Evolutionary conservation across 2,329 filamentous ascomycete species (phyloP), one percentile per base, ranked within the genome.

Genomic region (Paracoccidioides lutzii): DNA sequence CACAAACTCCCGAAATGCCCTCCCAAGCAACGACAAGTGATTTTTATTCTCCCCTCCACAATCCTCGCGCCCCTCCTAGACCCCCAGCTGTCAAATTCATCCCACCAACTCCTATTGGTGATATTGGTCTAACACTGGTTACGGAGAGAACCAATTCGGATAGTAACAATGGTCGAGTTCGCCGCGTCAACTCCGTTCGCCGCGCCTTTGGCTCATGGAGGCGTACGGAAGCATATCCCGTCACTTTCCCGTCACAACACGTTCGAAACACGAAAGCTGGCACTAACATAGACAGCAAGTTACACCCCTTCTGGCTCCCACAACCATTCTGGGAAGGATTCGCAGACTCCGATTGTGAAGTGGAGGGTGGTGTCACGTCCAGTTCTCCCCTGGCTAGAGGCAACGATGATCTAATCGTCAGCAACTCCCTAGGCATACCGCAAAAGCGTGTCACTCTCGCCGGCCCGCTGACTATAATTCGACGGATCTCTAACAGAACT

Each of bases 241-340:
- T 50, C n/a, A 38, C 50, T 8, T 42, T 44, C 9, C 38, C 33
- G 69, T 72, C 32, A 67, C 70, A 55, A 67, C 67, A 41, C 22
- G 70, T 72, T 8, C 70, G 66, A 58, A 75, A 75, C 55, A 66
- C 69, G 55, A 73, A 71, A 61, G 67, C 71, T 2, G 72, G 70
- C 40, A 68, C 72, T 52, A 69, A 74, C 28, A 68, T 73, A 49
- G 74, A 80, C 54, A 72, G 72, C 45, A 74, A 73, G 43, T 66
- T 82, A 5, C 77, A 82, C 60, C 80, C 81, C 1, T 81, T 83
- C 64, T 84, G 82, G 82, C 75, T 78, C 28, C 81, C 81, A 1
- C 76, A 77, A 41, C 76, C 76, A n/a, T 83, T 83, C 66, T 84
- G 80, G 80, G 79, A 82, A 42, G 78, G 78, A 42, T 67, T 80